These are phyloP conservation scores for Penicillium antarcticum DNA, from an alignment of 495 filamentous ascomycete genomes.

Conservation along the genomic window DNA sequence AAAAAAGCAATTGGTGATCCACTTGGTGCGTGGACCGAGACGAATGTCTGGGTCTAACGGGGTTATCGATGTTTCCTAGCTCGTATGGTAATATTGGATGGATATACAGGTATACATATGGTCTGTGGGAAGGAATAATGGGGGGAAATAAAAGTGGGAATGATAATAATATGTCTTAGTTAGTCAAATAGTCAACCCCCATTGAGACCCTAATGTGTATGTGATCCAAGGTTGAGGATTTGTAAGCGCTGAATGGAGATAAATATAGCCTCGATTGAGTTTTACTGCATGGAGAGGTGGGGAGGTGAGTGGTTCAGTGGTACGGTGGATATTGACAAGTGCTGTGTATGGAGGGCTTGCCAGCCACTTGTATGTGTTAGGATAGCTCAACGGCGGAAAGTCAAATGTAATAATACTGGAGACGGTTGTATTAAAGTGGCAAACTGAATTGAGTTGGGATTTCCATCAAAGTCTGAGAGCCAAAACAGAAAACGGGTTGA, in stretches of 20 bases:
- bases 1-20: slow-evolving; percentile 21
- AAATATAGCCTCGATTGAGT: background rate
- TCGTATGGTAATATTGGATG: slow-evolving; percentile 2
- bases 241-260: background rate
- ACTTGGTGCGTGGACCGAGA: slow-evolving; percentile 19
- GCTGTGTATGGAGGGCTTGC: background rate
- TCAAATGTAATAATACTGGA: slow-evolving; percentile 3
- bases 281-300: background rate
- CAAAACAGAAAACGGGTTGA: background rate
- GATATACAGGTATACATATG: background rate
- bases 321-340: background rate
- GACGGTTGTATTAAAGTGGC: slow-evolving; percentile 12
- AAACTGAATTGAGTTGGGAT: background rate
- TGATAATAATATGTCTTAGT: no score
- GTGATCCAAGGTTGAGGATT: no score
- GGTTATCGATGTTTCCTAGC: slow-evolving; percentile 14
- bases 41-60: slow-evolving; percentile 16
- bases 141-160: no score
- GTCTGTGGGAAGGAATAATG: no score
- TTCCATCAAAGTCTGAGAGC: background rate
- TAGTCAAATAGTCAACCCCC: no score
- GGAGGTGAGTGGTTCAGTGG: background rate
- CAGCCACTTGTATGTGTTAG: background rate
- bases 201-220: no score
- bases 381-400: slow-evolving; percentile 2